Conservation (phyloP, 768 basidiomycete genomes). For the Boletus rubescentipes region DNA sequence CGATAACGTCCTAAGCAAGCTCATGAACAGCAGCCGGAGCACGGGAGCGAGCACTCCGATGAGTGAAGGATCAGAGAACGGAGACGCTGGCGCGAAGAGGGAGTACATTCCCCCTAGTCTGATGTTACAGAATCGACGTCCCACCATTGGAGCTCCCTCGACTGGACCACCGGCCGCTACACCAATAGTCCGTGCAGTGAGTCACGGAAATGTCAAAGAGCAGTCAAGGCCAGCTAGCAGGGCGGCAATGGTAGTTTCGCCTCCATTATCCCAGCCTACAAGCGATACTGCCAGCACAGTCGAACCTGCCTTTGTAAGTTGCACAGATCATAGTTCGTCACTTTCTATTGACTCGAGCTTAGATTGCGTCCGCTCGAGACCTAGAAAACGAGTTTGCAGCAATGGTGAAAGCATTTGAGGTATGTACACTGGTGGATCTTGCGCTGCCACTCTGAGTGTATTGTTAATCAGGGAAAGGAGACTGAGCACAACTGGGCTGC, state of each 20-base stretch:
- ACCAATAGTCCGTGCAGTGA: slow-evolving; percentile 43
- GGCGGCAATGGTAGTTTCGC: slow-evolving; percentile 43
- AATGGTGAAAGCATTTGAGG: slow-evolving; percentile 83
- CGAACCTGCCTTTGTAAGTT: slow-evolving; percentile 67
- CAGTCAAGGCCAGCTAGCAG: slow-evolving; percentile 60
- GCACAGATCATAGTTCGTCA: not conserved
- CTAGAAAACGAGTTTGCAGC: slow-evolving; percentile 79
- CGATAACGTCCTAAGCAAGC: slow-evolving; percentile 71
- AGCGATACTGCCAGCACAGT: slow-evolving; percentile 47
- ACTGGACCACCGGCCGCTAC: slow-evolving; percentile 25
- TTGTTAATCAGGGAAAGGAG: slow-evolving; percentile 77
- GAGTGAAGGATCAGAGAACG: slow-evolving; percentile 64
- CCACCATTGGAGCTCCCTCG: slow-evolving; percentile 37
- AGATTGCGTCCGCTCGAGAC: slow-evolving; percentile 86
- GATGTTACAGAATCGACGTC: slow-evolving; percentile 51
- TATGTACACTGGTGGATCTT: slow-evolving; percentile 29
- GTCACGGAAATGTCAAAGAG: slow-evolving; percentile 50
- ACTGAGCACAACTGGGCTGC: slow-evolving; percentile 93
- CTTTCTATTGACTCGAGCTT: slow-evolving; percentile 3
- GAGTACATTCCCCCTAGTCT: slow-evolving; percentile 79
- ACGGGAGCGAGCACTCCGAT: slow-evolving; percentile 43
- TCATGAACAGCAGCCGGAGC: slow-evolving; percentile 47
- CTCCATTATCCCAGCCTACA: slow-evolving; percentile 41
- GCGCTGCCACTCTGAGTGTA: not conserved
- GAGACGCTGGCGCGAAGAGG: slow-evolving; percentile 35